A percentile compares a stretch with the other conserved stretches of the same genome.
Conservation (phyloP, 129 eudicot species). For the Kitagawia praeruptora region DNA sequence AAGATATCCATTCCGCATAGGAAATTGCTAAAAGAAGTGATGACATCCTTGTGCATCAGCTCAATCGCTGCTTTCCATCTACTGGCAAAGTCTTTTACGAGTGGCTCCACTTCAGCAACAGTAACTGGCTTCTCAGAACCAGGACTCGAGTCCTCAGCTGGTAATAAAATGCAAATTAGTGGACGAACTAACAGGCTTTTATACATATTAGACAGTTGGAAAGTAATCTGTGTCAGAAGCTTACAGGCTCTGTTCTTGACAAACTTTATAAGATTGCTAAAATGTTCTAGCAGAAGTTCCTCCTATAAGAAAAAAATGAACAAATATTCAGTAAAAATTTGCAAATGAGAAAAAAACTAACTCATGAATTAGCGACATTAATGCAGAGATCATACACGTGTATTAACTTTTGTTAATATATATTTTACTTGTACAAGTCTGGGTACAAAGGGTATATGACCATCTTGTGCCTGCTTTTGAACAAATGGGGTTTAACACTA, state of each 20-base stretch:
- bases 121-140: constrained; percentile 57
- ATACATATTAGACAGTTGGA: neutral
- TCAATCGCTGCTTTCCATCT: constrained; percentile 97
- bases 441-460: neutral
- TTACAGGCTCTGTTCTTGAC: constrained; percentile 86
- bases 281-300: constrained; percentile 84
- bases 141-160: constrained; percentile 74
- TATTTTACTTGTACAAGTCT: neutral
- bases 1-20: constrained; percentile 96
- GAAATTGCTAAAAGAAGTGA: constrained; percentile 89
- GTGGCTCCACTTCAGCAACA: constrained; percentile 74
- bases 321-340: neutral
- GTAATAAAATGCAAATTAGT: constrained; percentile 10
- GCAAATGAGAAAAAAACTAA: neutral
- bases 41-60: constrained; percentile 91
- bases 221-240: constrained; percentile 17
- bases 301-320: constrained; percentile 44
- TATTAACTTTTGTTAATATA: neutral
- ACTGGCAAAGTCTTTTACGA: constrained; percentile 82
- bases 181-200: neutral
- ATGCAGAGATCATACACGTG: neutral
- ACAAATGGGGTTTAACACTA: neutral
- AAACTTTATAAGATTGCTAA: constrained; percentile 80
- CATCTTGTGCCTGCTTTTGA: neutral
- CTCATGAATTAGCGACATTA: neutral